Percentiles rank a stretch among this genome's conserved stretches.
These are phyloP conservation scores for Chytridium lagenaria DNA, from an alignment of 371 early-diverging fungal species.

Conservation along the genomic window DNA sequence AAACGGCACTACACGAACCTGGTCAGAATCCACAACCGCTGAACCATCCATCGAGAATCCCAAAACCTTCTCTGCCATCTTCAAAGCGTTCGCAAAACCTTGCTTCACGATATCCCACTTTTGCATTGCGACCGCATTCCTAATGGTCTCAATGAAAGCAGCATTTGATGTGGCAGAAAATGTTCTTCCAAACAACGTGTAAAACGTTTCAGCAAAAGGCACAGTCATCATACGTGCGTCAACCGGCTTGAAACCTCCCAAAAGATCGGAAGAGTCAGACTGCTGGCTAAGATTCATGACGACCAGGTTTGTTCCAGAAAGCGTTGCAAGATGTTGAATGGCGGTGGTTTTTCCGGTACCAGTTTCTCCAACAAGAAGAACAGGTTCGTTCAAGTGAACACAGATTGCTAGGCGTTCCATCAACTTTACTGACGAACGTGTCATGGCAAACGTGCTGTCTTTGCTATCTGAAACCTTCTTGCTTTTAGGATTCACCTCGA, in stretches of 20 bases:
- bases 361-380: slow-evolving; percentile 98
- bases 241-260: slow-evolving; percentile 98
- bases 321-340: slow-evolving; percentile 92
- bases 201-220: slow-evolving; percentile 85
- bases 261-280: slow-evolving; percentile 94
- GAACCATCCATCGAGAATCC: slow-evolving; percentile 18
- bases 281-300: slow-evolving; percentile 99
- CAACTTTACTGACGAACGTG: slow-evolving; percentile 39
- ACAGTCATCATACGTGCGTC: slow-evolving; percentile 82
- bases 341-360: slow-evolving; percentile 99
- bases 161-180: slow-evolving; percentile 87
- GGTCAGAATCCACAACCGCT: neutral
- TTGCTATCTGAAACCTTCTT: neutral
- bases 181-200: slow-evolving; percentile 81
- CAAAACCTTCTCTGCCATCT: slow-evolving; percentile 71
- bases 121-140: slow-evolving; percentile 69
- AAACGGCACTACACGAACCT: neutral
- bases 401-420: slow-evolving; percentile 87
- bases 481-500: slow-evolving; percentile 56
- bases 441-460: slow-evolving; percentile 43
- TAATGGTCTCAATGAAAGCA: slow-evolving; percentile 81
- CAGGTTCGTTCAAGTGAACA: slow-evolving; percentile 80
- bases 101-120: slow-evolving; percentile 84
- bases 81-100: slow-evolving; percentile 72
- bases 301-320: slow-evolving; percentile 77